These are phyloP conservation scores for Mercurialis annua DNA, from an alignment of 345 rosid species.

Conservation along the genomic window DNA sequence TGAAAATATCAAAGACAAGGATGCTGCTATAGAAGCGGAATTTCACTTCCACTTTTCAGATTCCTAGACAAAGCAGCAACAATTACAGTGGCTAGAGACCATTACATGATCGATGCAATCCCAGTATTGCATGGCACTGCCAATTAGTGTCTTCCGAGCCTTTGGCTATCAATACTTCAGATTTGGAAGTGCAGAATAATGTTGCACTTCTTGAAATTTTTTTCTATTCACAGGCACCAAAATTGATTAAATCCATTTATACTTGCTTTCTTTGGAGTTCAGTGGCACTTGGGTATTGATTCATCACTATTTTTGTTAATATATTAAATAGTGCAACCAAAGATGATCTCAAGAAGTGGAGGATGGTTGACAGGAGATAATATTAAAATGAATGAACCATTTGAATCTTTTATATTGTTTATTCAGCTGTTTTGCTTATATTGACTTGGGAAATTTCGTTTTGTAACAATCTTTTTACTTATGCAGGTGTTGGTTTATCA, in stretches of 20 bases:
- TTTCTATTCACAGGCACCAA: conserved; percentile 59
- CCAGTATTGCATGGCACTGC: conserved; percentile 41
- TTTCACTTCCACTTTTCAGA: conserved; percentile 48
- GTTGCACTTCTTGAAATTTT: conserved; percentile 56
- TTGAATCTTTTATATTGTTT: too few relatives aligned
- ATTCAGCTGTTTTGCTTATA: background rate
- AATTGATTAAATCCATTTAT: conserved; percentile 36
- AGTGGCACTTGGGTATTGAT: conserved; percentile 51
- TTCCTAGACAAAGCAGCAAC: conserved; percentile 58
- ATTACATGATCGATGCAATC: conserved; percentile 44
- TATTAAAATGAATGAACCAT: too few relatives aligned
- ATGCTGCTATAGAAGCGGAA: conserved; percentile 36
- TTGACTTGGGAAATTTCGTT: background rate
- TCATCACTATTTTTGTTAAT: conserved; percentile 39
- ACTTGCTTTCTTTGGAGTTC: conserved; percentile 58
- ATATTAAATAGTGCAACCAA: too few relatives aligned
- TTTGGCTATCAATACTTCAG: conserved; percentile 55
- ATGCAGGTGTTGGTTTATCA: conserved; percentile 81
- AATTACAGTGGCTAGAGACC: conserved; percentile 38
- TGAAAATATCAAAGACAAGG: conserved; percentile 41
- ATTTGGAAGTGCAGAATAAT: conserved; percentile 52
- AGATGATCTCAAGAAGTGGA: too few relatives aligned
- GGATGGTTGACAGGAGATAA: too few relatives aligned
- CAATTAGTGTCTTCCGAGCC: conserved; percentile 45
- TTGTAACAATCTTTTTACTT: background rate